A percentile compares a stretch with the other conserved stretches of the same genome.
Conservation (phyloP, 108 stramenopile genomes). For the Discostella stelligeroides region DNA sequence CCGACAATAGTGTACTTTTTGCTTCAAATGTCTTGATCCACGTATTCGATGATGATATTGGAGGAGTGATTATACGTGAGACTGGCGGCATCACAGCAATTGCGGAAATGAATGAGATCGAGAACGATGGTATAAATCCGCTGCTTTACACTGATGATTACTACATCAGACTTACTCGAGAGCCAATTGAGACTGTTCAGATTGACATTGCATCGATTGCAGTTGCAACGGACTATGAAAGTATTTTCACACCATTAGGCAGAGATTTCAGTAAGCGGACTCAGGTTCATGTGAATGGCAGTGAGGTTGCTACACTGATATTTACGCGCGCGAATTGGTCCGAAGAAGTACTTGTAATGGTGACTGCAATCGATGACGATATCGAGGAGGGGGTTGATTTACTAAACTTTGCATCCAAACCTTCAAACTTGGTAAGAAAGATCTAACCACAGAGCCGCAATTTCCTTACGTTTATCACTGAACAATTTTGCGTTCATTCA, state of each 20-base stretch:
- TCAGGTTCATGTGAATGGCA: conserved; percentile 17
- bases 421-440: conserved; percentile 28
- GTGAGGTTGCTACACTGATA: conserved; percentile 5
- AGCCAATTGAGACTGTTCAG: conserved; percentile 24
- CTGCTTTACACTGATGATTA: conserved; percentile 36
- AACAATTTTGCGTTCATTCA: no score
- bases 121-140: not conserved
- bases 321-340: conserved; percentile 30
- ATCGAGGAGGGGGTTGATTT: conserved; percentile 48
- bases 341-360: conserved; percentile 12
- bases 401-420: conserved; percentile 46
- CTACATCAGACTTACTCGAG: conserved; percentile 24
- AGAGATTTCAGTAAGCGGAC: conserved; percentile 9
- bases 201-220: conserved; percentile 21
- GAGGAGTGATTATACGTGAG: conserved; percentile 41
- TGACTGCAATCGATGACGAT: conserved; percentile 42
- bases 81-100: conserved; percentile 30
- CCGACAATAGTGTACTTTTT: conserved; percentile 19
- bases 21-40: conserved; percentile 36
- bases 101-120: conserved; percentile 39
- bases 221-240: conserved; percentile 18
- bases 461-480: not conserved
- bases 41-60: conserved; percentile 42
- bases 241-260: not conserved
- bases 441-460: not conserved